Percentiles rank a stretch among this genome's conserved stretches.
Conservation (phyloP, 176 grass and related monocot genomes). For the Aegilops speltoides region DNA sequence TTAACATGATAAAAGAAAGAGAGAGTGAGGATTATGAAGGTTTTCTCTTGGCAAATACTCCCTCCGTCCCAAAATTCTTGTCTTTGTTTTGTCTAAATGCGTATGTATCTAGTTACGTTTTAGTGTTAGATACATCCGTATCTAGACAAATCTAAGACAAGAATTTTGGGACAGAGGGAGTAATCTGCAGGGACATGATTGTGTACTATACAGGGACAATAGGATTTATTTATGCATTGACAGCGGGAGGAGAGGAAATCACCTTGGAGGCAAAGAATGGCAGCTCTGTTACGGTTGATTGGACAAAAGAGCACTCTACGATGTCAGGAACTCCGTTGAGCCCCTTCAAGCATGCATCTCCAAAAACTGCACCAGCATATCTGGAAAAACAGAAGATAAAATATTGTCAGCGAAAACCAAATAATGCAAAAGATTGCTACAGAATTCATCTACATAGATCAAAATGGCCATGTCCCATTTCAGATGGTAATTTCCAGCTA, state of each 20-base stretch:
- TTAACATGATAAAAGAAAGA: neutral
- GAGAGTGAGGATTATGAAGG: neutral
- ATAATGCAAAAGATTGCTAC: neutral
- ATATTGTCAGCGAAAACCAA: neutral
- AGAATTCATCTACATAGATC: neutral
- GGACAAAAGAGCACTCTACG: constrained; percentile 93
- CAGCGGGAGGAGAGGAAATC: neutral
- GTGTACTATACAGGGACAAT: neutral
- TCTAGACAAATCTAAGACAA: no score
- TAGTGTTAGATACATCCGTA: no score
- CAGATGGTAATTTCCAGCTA: neutral
- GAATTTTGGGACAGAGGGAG: no score
- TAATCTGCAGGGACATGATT: neutral
- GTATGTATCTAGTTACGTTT: no score
- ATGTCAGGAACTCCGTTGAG: constrained; percentile 85
- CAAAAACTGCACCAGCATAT: constrained; percentile 95
- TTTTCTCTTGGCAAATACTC: constrained; percentile 2
- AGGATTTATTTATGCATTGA: no score
- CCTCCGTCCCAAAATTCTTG: no score
- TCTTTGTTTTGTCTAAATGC: no score
- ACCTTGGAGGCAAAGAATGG: constrained; percentile 99
- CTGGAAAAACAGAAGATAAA: constrained; percentile 21
- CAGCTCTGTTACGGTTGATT: constrained; percentile 82
- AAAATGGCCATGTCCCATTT: neutral
- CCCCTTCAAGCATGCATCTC: constrained; percentile 98